Base-by-base conservation (phyloP, 2,329 filamentous ascomycete species). In the Ophiosphaerella narmari region DNA sequence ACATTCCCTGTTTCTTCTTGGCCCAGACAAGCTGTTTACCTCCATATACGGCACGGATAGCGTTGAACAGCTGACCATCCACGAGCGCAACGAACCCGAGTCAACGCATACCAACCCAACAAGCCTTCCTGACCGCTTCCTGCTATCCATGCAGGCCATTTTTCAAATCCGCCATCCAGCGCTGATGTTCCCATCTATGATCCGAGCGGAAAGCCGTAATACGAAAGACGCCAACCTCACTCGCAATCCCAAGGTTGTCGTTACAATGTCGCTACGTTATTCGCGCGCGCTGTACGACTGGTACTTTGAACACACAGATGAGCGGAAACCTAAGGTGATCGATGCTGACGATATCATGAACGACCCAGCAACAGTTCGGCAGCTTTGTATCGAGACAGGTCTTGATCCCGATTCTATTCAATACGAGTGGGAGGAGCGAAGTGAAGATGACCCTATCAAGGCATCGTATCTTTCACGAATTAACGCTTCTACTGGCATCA, bases 281-380 rank as follows among this genome's bases (percentile, higher is more conserved):
- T 46, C 52, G 0, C 42, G 54, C 4, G 35, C 14, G 1, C 3
- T 60, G 18, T 60, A 45, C 32, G 52, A 60, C 21, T 62, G 56
- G 59, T 62, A 61, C 16, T 21, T 14, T 13, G 8, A 26, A 7
- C 45, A 52, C 5, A 46, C 26, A 2, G 9, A 12, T 8, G 23
- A 32, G 0, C 29, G 41, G 1, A 21, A 7, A 1, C 59, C 56
- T 0, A 41, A 48, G 2, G 36, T 62, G n/a, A 55, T 62, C 2
- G 59, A 58, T n/a, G 56, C 59, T 1, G 59, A 62, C 8, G 56
- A 60, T 12, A 50, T 60, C 36, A 60, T 62, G 48, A 47, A 44
- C 5, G 36, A 49, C 12, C 43, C 45, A 5, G 38, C 31, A 2
- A 48, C 50, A 3, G 57, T 62, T 1, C 33, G 54, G 2, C 38